phyloP scores from a whole-genome alignment of 495 filamentous ascomycete species.

The Tuber aestivum region DNA sequence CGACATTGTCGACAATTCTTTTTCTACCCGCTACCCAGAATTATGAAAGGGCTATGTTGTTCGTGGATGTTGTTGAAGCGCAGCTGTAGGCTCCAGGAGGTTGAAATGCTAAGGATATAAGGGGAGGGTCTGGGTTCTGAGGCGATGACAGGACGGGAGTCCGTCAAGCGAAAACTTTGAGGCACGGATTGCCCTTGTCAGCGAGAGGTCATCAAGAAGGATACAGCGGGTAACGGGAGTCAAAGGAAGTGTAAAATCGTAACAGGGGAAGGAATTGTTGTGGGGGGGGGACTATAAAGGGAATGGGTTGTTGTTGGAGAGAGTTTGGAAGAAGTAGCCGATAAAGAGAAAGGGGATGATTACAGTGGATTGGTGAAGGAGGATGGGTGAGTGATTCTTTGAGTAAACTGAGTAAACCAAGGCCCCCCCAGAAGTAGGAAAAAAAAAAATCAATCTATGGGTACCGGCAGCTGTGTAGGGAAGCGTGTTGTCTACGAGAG shows the following conservation, averaged over 20 bases:
- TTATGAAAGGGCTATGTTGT: neutral
- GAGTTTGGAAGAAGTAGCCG: neutral
- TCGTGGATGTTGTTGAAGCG: neutral
- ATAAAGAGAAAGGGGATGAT: neutral
- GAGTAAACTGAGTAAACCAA: neutral
- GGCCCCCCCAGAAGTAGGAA: neutral
- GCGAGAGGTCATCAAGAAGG: neutral
- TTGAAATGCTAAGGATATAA: neutral
- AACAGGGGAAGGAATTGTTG: conserved; percentile 1
- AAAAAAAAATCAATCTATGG: conserved; percentile 19
- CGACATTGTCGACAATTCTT: conserved; percentile 56
- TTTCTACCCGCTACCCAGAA: conserved; percentile 26
- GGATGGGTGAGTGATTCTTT: neutral
- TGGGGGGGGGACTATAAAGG: neutral
- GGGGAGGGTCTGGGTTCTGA: neutral
- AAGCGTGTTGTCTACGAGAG: conserved; percentile 1
- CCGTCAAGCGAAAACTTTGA: neutral
- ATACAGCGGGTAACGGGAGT: neutral
- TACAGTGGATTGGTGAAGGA: neutral
- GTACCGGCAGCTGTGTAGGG: conserved; percentile 8
- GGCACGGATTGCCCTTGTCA: neutral
- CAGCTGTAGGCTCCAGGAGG: neutral
- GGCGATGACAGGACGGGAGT: neutral
- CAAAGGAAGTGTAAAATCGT: neutral
- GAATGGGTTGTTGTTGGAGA: neutral